Conservation (phyloP, 2,329 filamentous ascomycete genomes). For the Moelleriella libera region DNA sequence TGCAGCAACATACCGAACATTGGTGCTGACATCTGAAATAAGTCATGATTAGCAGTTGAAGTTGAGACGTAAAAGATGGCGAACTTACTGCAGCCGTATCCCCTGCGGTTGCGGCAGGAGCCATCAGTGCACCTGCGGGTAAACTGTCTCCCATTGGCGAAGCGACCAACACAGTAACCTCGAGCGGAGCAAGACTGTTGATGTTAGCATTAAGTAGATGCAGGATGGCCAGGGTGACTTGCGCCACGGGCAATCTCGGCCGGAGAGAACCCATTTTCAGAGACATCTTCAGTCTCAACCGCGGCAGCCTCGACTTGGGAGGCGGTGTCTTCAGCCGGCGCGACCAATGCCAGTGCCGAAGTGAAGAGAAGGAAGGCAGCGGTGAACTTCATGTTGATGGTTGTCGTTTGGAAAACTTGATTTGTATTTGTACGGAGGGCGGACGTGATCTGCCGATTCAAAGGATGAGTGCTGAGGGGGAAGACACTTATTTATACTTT, state of each 20-base stretch:
- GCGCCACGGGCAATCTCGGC: background rate
- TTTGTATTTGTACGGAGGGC: background rate
- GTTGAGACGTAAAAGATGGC: background rate
- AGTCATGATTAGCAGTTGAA: background rate
- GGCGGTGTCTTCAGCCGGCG: background rate
- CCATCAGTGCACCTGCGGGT: slow-evolving; percentile 1
- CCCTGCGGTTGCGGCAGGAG: background rate
- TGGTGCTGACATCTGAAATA: background rate
- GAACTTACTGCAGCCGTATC: slow-evolving; percentile 1
- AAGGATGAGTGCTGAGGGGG: background rate
- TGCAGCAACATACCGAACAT: background rate
- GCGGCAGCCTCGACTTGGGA: background rate
- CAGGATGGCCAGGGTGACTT: background rate
- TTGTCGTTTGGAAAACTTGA: background rate
- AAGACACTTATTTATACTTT: background rate
- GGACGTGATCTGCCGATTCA: background rate
- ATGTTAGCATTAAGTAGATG: background rate
- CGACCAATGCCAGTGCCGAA: background rate
- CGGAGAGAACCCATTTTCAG: background rate
- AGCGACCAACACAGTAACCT: background rate
- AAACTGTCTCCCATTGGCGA: background rate
- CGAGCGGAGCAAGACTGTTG: background rate
- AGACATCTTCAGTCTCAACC: background rate
- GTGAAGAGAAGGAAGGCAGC: slow-evolving; percentile 1
- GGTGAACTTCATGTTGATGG: slow-evolving; percentile 1